Evolutionary conservation across 2,329 filamentous ascomycete species (phyloP), one percentile per base, ranked within the genome.

Genomic region (Pestalotiopsis sp.): DNA sequence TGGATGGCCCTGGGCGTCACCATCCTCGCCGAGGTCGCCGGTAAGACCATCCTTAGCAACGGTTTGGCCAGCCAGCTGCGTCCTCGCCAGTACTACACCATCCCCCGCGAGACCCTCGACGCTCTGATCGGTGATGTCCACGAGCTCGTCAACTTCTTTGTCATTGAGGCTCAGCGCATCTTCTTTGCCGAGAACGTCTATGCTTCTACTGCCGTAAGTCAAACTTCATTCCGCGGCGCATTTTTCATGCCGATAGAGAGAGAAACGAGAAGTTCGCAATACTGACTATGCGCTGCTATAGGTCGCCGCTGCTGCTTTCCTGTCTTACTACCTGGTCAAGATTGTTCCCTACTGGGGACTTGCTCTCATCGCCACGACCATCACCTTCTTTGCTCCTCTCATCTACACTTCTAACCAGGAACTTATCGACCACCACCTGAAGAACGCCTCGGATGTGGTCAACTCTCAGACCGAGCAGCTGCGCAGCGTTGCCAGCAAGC

Each of bases 301-400:
- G 89, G 87, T 89, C 68, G 88, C 87, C 71, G 65, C 90, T 66
- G 83, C 83, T 70, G 85, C 90, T 62, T 90, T 92, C 79, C 72
- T 91, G 71, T 90, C 90, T 27, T 92, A 92, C 82, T 89, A 86
- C 79, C 84, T 92, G 52, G 86, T 91, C 80, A 92, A 92, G 84
- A 82, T 92, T 70, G 86, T 92, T 62, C 90, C 90, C 45, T 87
- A 91, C 83, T 92, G 90, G 90, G 90, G 89, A 45, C 86, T 92
- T 72, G 83, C 89, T 61, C 80, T 92, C 72, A 83, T 92, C 73
- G 82, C 81, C 71, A 88, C 88, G 69, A 88, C 88, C 13, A 78
- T 88, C 64, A 76, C 86, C 69, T 92, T 92, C 83, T 83, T 90
- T 69, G 84, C 83, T 13, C 90, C 90, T 38, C 83, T 92, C 66